Percentiles rank a stretch among this genome's conserved stretches.
phyloP scores from a whole-genome alignment of 345 rosid species.

The Cardamine resedifolia region DNA sequence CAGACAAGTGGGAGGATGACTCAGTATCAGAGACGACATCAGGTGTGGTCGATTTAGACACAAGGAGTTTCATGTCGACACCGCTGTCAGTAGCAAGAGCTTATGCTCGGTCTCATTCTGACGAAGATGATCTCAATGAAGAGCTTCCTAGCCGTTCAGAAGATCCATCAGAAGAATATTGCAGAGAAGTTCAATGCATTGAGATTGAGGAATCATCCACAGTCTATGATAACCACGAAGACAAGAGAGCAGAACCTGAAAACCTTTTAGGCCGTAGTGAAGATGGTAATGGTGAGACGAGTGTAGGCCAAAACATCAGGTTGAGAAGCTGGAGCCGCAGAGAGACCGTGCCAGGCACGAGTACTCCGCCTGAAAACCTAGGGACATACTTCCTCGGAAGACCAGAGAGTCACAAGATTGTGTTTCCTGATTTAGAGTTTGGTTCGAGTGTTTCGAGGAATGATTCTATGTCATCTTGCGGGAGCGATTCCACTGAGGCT shows the following conservation, averaged over 20 bases:
- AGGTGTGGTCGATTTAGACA: constrained; percentile 43
- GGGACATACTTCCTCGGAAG: constrained; percentile 58
- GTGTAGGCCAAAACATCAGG: constrained; percentile 26
- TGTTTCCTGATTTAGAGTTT: constrained; percentile 46
- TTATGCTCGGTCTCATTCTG: constrained; percentile 42
- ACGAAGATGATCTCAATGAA: constrained; percentile 24
- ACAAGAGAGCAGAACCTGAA: constrained; percentile 27
- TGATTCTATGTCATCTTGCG: constrained; percentile 76
- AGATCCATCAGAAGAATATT: constrained; percentile 62
- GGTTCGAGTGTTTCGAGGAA: constrained; percentile 56
- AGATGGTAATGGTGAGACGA: constrained; percentile 8
- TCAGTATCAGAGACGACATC: constrained; percentile 68
- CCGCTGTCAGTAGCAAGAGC: constrained; percentile 42
- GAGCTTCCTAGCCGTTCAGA: constrained; percentile 43
- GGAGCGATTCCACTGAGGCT: constrained; percentile 51
- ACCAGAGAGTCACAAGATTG: constrained; percentile 54
- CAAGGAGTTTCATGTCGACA: constrained; percentile 49
- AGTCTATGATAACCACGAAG: constrained; percentile 40
- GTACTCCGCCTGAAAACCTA: constrained; percentile 59
- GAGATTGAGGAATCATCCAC: constrained; percentile 51
- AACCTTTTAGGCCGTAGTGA: neutral
- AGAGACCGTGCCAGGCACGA: constrained; percentile 39
- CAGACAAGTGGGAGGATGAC: constrained; percentile 68
- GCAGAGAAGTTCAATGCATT: constrained; percentile 88
- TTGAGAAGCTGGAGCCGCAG: constrained; percentile 58